These are phyloP conservation scores for Rhodotorula glutinis DNA, from an alignment of 1,284 basidiomycete species.

Conservation along the genomic window DNA sequence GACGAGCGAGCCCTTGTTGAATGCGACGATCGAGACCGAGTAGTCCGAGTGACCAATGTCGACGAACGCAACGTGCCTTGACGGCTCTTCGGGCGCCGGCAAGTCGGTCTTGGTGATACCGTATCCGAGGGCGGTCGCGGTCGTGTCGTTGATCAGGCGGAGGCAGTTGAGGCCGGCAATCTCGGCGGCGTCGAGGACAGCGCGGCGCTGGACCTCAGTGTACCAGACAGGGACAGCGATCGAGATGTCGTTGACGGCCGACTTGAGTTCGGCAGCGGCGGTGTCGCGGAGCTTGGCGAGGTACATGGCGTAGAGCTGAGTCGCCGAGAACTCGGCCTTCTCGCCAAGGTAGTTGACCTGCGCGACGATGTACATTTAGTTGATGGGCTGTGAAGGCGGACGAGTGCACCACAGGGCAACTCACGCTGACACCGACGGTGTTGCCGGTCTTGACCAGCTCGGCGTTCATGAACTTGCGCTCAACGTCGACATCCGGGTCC, in stretches of 20 bases:
- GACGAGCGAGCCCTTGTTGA: conserved; percentile 82
- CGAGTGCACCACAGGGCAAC: no score
- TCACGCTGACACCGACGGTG: conserved; percentile 74
- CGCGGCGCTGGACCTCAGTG: conserved; percentile 84
- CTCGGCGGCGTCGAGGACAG: conserved; percentile 77
- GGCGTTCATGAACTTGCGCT: conserved; percentile 85
- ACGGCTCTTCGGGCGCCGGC: conserved; percentile 69
- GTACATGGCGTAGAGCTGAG: conserved; percentile 82
- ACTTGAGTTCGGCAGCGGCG: conserved; percentile 75
- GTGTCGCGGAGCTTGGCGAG: conserved; percentile 83
- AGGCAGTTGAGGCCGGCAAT: conserved; percentile 84
- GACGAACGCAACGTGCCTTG: conserved; percentile 82
- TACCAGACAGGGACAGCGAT: conserved; percentile 93
- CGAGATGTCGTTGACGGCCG: conserved; percentile 78
- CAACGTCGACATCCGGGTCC: conserved; percentile 56
- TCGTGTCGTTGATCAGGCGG: conserved; percentile 90
- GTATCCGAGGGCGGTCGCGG: conserved; percentile 87
- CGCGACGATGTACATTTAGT: no score
- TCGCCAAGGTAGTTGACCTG: conserved; percentile 87
- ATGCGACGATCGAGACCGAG: conserved; percentile 79
- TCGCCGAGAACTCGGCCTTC: conserved; percentile 68
- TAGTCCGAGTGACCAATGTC: conserved; percentile 88
- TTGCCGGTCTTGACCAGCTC: conserved; percentile 76
- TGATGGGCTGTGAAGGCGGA: no score
- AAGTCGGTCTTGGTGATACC: conserved; percentile 95